Base-by-base conservation (phyloP, 371 early-diverging fungal genomes). In the Phascolomyces articulosus region DNA sequence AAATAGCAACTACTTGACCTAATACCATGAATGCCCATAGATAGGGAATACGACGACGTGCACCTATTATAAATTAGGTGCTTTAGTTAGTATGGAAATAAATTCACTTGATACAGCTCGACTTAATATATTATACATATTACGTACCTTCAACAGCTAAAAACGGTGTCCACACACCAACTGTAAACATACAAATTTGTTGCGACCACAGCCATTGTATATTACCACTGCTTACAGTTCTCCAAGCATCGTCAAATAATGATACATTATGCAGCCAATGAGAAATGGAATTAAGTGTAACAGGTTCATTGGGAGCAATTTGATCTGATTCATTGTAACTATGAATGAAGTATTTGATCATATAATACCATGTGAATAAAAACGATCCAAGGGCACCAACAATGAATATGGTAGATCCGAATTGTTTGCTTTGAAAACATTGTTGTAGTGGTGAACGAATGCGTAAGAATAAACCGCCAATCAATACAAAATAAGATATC, bases 161-260 rank as follows among this genome's bases (percentile, higher is more conserved):
- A 27, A 81, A 66, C 1, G 82, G 77, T 27, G 73, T 78, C 82
- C 78, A 81, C 2, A 78, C 76, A 21, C 73, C 55, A 2, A 71
- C 75, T 16, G 77, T 78, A 54, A 81, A 75, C 3, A 67, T 61
- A 51, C 75, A 77, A 10, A 81, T 44, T 55, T 78, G 82, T 44
- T 78, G 75, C 59, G 77, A 78, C 77, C 78, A 81, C 6, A 81
- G 38, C 82, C 82, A 81, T 10, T 47, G 75, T 69, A 73, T 72
- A 18, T 16, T 60, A 21, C 79, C 82, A 7, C 61, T 58, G 40
- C 65, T 69, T 1, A 78, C 77, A 13, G 75, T 68, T 40, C 75
- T 65, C 77, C 77, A 76, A 16, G 77, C 79, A 48, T 73, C 73
- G 38, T 76, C 79, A 55, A 81, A 75, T 0, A 81, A 63, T 0